Conservation (phyloP, 2,329 filamentous ascomycete species). For the Aspergillus bombycis region DNA sequence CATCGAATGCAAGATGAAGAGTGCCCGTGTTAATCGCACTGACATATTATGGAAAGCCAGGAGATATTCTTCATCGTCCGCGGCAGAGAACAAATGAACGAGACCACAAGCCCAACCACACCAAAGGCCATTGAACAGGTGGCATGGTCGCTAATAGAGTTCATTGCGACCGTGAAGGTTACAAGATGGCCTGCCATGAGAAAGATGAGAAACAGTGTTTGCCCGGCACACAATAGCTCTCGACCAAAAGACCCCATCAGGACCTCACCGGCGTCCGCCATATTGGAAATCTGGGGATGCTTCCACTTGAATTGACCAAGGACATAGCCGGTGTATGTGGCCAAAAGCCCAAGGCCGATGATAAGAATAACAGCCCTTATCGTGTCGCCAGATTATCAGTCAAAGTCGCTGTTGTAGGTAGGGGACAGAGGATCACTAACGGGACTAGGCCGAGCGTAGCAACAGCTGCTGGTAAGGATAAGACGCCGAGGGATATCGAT, state of each 20-base stretch:
- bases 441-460: neutral
- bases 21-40: conserved; percentile 3
- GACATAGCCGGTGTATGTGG: conserved; percentile 62
- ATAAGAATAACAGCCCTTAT: conserved; percentile 56
- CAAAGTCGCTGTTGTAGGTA: neutral
- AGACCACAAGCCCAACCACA: conserved; percentile 61
- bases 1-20: conserved; percentile 18
- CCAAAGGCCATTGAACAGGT: conserved; percentile 67
- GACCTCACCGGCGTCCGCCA: conserved; percentile 68
- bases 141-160: conserved; percentile 63
- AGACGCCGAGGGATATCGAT: neutral
- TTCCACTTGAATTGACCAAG: conserved; percentile 60
- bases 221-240: conserved; percentile 64
- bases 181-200: conserved; percentile 72
- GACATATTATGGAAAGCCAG: conserved; percentile 62
- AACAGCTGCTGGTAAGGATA: neutral
- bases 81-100: conserved; percentile 62
- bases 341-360: conserved; percentile 56
- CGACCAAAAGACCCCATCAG: conserved; percentile 64
- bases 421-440: neutral
- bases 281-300: conserved; percentile 64
- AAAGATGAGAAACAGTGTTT: conserved; percentile 67
- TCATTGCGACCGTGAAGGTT: conserved; percentile 70
- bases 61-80: conserved; percentile 65
- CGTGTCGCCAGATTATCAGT: neutral